Percentiles rank a stretch among this genome's conserved stretches.
Conservation (phyloP, 352 stramenopile species). For the Globisporangium apiculatum region DNA sequence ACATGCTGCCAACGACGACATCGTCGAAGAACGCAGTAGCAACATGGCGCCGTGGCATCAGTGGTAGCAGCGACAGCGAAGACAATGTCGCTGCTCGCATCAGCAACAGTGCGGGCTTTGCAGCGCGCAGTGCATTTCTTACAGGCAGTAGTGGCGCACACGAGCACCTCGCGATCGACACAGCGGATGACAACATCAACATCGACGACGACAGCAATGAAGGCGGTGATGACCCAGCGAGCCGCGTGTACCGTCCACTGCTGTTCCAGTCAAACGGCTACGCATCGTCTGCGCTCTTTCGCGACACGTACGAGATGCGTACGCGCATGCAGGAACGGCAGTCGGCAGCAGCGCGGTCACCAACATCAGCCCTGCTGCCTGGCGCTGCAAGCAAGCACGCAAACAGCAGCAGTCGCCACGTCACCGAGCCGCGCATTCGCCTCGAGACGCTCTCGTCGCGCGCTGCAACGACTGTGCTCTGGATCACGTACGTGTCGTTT, state of each 20-base stretch:
- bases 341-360: conserved; percentile 8
- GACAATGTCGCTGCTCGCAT: background rate
- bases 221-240: conserved; percentile 18
- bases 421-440: conserved; percentile 48
- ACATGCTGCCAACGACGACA: too few relatives aligned
- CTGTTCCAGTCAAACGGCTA: conserved; percentile 79
- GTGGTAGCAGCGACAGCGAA: conserved; percentile 2
- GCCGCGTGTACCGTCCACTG: conserved; percentile 63
- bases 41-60: conserved; percentile 2
- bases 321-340: conserved; percentile 29
- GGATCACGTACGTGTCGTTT: conserved; percentile 74
- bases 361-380: conserved; percentile 18
- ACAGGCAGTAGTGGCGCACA: background rate
- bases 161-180: background rate
- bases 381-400: too few relatives aligned
- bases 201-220: background rate
- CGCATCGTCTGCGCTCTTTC: conserved; percentile 73
- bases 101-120: background rate
- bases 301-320: conserved; percentile 76
- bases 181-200: background rate
- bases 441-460: conserved; percentile 75
- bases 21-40: too few relatives aligned
- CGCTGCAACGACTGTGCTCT: conserved; percentile 63
- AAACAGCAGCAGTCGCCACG: conserved; percentile 6
- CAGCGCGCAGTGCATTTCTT: background rate